Evolutionary conservation across 345 rosid species (phyloP), one percentile per base, ranked within the genome.

Genomic region (Erucastrum elatum): DNA sequence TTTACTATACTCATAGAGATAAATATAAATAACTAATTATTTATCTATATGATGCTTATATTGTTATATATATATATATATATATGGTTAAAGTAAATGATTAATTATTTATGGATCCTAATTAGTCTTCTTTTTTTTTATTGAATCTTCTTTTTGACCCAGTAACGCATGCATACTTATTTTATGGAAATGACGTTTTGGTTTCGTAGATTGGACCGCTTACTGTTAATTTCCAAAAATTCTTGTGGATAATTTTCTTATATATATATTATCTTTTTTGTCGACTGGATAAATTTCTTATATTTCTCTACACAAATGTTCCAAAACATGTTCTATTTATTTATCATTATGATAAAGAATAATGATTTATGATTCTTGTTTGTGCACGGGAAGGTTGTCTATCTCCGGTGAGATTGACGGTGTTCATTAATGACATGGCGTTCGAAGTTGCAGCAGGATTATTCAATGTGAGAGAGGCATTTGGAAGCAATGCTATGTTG

Each of bases 381-480:
- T 65, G 53, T 17, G 49, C 27, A 44, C 12, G 16, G 31, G 27
- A 8, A 25, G 25, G n/a, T 69, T 51, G 4, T 80, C 62, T 51
- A 55, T 9, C 30, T 51, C 66, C 78, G 12, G 68, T 73, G 6
- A 89, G 79, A 77, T 75, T 84, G 44, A 90, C 83, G 55, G 95
- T 94, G 83, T 92, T 93, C 62, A 90, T 94, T 84, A 91, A 93
- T 64, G 92, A 93, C 55, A 87, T 94, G 63, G 88, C 91, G 2
- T 84, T 90, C 26, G 94, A 94, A 70, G 87, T 94, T 13, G 81
- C 70, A 0, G 74, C 59, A 44, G 94, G 92, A 29, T 90, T 91
- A 3, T 89, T 94, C 77, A 92, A 88, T 66, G 90, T 92, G 21
- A 84, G 83, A 34, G 93, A 87, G 70, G 90, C 98, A 10, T 94